Percentiles rank a stretch among this genome's conserved stretches.
Conservation (phyloP, 163 green algal species). For the Scenedesmus sp. region DNA sequence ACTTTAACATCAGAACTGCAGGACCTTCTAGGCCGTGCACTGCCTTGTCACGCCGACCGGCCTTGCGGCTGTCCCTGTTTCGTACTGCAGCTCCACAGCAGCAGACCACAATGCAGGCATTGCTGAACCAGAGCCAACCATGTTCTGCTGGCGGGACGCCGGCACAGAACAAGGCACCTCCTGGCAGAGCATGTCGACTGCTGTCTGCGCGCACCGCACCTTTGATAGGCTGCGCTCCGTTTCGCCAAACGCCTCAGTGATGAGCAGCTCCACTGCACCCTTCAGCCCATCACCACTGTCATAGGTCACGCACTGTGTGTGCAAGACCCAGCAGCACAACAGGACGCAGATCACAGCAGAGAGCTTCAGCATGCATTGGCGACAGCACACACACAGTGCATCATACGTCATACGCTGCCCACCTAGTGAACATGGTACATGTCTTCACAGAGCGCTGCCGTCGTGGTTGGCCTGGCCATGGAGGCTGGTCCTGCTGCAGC, state of each 20-base stretch:
- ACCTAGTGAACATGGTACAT: background rate
- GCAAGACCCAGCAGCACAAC: background rate
- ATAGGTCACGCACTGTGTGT: background rate
- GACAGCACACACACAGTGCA: background rate
- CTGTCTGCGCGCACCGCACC: background rate
- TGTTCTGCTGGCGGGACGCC: background rate
- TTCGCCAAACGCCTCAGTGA: constrained; percentile 53
- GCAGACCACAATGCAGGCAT: too few relatives aligned
- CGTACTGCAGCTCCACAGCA: too few relatives aligned
- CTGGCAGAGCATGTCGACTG: background rate
- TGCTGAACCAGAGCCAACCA: too few relatives aligned
- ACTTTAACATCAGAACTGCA: too few relatives aligned
- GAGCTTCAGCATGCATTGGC: too few relatives aligned
- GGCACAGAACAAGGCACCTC: background rate
- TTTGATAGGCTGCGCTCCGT: constrained; percentile 48
- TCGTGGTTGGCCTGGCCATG: too few relatives aligned
- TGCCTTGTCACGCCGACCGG: too few relatives aligned
- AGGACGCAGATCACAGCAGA: background rate
- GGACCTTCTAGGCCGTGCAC: too few relatives aligned
- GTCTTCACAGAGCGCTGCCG: too few relatives aligned
- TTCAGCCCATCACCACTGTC: constrained; percentile 40
- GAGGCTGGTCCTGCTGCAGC: background rate
- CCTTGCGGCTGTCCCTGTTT: too few relatives aligned
- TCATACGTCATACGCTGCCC: too few relatives aligned
- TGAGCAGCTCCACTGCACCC: constrained; percentile 55